Conservation (phyloP, 768 basidiomycete species). For the Podaxis pistillaris region DNA sequence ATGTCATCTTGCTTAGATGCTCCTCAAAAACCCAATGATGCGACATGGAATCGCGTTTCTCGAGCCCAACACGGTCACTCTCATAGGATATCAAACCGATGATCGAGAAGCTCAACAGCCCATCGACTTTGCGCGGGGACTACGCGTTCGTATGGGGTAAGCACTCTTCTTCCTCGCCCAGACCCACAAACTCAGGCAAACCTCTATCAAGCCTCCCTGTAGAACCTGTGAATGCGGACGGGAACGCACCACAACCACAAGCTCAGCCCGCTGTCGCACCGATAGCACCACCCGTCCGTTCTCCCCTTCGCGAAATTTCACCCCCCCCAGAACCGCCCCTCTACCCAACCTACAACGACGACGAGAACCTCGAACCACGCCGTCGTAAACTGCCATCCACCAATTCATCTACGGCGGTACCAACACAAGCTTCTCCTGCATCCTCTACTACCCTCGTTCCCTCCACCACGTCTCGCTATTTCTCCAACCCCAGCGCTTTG, state of each 20-base stretch:
- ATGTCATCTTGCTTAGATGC: constrained; percentile 44
- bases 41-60: constrained; percentile 75
- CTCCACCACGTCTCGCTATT: constrained; percentile 9
- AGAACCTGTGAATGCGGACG: constrained; percentile 22
- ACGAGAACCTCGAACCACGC: constrained; percentile 36
- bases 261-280: constrained; percentile 10
- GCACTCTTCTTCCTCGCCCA: constrained; percentile 19
- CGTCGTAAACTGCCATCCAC: constrained; percentile 33
- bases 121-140: constrained; percentile 55
- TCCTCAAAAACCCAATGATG: constrained; percentile 66
- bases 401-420: constrained; percentile 4
- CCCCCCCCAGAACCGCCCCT: constrained; percentile 28
- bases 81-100: constrained; percentile 61
- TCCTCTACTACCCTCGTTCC: constrained; percentile 19
- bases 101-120: constrained; percentile 63
- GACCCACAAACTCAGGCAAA: not conserved
- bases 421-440: constrained; percentile 1
- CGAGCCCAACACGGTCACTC: constrained; percentile 60
- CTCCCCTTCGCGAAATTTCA: constrained; percentile 40
- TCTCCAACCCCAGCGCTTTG: constrained; percentile 13
- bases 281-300: constrained; percentile 21
- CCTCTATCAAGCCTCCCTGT: constrained; percentile 6
- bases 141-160: constrained; percentile 70
- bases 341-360: constrained; percentile 29
- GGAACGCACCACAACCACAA: constrained; percentile 18